Evolutionary conservation across 2,329 filamentous ascomycete species (phyloP).

Genomic region (Claviceps arundinis): DNA sequence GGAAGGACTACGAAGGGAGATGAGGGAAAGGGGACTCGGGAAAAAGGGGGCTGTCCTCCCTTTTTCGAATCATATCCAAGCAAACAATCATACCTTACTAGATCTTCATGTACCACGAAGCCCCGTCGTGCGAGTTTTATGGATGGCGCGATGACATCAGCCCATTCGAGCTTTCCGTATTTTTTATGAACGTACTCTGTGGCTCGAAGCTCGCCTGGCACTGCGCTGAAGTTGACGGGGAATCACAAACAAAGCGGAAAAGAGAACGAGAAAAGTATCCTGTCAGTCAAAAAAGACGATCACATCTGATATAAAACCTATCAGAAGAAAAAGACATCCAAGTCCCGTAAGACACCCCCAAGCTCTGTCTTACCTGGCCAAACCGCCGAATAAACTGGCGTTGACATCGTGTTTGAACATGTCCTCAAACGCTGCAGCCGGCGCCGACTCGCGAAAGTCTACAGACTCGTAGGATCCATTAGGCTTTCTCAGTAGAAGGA

Average conservation of each 20-base stretch:
- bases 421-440: conserved; percentile 61
- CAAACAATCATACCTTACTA: conserved; percentile 30
- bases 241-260: background rate
- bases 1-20: background rate
- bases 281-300: background rate
- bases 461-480: conserved; percentile 64
- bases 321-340: background rate
- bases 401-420: conserved; percentile 65
- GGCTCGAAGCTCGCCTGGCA: conserved; percentile 60
- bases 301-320: background rate
- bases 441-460: conserved; percentile 76
- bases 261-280: background rate
- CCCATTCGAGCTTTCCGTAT: conserved; percentile 53
- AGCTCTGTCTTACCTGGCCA: conserved; percentile 46
- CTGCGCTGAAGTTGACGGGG: conserved; percentile 28
- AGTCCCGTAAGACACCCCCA: background rate
- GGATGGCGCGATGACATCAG: conserved; percentile 53
- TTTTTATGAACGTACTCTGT: conserved; percentile 59
- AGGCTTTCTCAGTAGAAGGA: conserved; percentile 54
- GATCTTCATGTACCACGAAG: conserved; percentile 57
- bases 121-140: conserved; percentile 60
- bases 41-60: background rate
- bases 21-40: background rate
- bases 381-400: conserved; percentile 52
- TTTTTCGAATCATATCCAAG: background rate